Base-by-base conservation (phyloP, 2,329 filamentous ascomycete species). In the Fusarium lyarnte region DNA sequence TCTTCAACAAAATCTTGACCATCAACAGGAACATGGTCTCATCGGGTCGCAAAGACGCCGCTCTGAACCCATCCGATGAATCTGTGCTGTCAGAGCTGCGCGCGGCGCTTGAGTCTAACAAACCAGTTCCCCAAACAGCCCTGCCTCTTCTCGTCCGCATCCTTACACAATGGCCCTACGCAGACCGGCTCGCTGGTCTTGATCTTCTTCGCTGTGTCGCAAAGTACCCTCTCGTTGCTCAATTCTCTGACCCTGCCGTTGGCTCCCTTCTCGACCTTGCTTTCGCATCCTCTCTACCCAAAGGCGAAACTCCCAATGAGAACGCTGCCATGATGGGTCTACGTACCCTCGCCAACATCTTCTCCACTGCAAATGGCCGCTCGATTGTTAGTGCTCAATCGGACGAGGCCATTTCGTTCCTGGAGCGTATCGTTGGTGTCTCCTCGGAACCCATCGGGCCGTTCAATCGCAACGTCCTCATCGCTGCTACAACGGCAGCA, bases 291-390 rank as follows among this genome's bases (percentile, higher is more conserved):
- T 86, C 70, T 72, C 81, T 72, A 68, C 82, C 79, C 2, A 87
- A 90, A 13, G 80, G 82, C 8, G 83, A 87, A 1, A 86, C 89
- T 5, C 85, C 92, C 0, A 90, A 90, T 41, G 87, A 91, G 58
- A 98, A 98, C 81, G 94, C 94, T 73, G 89, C 90, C 16, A 97
- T 98, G 92, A 93, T 99, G 86, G 91, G 92, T 0, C 86, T 94
- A 17, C 92, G 96, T 8, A 89, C 92, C 19, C 86, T 98, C 53
- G 91, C 90, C 35, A 99, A 99, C 76, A 85, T 98, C 12, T 97
- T 98, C 78, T 88, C 89, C 67, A 93, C 93, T 0, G 84, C 89
- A 0, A 86, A 91, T 63, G 96, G 96, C 21, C 89, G 93, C 27
- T 84, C 85, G 49, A 82, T 94, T 7, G 89, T 90, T 10, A 87